Evolutionary conservation across 768 basidiomycete species (phyloP).

Genomic region (Lactarius quietus): DNA sequence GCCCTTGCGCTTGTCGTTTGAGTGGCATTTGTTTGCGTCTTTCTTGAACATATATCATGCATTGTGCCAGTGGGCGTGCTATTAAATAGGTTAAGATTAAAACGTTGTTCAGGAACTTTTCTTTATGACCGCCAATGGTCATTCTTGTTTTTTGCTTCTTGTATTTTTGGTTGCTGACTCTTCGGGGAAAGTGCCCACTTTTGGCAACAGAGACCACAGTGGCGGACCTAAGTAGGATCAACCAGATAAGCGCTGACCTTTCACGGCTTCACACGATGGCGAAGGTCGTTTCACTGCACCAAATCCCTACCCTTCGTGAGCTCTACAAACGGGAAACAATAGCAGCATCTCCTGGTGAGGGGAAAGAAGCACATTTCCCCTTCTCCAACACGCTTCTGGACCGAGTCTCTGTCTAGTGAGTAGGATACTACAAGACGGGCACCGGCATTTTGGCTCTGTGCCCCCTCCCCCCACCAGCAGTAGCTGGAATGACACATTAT

Average conservation of each 20-base stretch:
- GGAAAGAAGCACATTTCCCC: slow-evolving; percentile 37
- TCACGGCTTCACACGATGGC: slow-evolving; percentile 3
- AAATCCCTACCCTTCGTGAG: slow-evolving; percentile 54
- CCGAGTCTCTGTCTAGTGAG: slow-evolving; percentile 68
- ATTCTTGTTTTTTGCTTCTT: background rate
- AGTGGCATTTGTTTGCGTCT: background rate
- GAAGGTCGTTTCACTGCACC: slow-evolving; percentile 34
- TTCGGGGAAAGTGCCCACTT: background rate
- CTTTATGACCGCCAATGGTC: background rate
- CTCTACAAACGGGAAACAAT: slow-evolving; percentile 48
- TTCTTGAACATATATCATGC: too few species aligned
- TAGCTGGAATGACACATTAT: background rate
- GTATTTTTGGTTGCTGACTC: background rate
- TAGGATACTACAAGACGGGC: slow-evolving; percentile 11
- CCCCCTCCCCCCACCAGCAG: background rate
- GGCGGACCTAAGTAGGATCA: background rate
- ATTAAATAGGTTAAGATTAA: too few species aligned
- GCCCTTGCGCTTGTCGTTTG: background rate
- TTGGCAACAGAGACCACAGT: background rate
- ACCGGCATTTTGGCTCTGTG: background rate
- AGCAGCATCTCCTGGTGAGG: slow-evolving; percentile 29
- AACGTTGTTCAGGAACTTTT: background rate
- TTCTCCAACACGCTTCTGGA: slow-evolving; percentile 43
- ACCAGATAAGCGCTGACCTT: background rate
- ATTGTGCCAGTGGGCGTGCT: too few species aligned